A percentile compares a stretch with the other conserved stretches of the same genome.
Conservation (phyloP, 129 eudicot species). For the Flaveria robusta region DNA sequence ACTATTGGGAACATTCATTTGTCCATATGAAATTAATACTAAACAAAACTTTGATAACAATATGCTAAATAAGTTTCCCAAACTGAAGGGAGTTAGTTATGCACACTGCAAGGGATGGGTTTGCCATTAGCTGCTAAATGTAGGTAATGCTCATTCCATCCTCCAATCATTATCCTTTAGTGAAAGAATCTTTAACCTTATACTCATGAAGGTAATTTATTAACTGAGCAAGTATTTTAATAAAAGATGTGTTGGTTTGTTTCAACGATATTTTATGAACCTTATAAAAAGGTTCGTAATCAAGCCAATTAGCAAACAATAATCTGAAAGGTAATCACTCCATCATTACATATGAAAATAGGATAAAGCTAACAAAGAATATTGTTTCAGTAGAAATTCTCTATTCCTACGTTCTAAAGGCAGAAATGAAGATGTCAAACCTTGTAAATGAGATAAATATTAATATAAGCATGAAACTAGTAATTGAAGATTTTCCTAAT, state of each 20-base stretch:
- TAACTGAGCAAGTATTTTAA: slow-evolving; percentile 1
- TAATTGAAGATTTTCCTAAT: background rate
- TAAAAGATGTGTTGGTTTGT: background rate
- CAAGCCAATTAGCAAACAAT: background rate
- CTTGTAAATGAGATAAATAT: slow-evolving; percentile 10
- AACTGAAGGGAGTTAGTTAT: background rate
- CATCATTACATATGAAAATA: background rate
- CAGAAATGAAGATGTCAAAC: no score
- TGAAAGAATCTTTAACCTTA: background rate
- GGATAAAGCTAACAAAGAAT: background rate
- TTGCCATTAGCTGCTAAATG: background rate
- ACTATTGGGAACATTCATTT: background rate
- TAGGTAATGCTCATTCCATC: background rate
- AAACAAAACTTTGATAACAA: background rate
- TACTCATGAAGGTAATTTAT: background rate
- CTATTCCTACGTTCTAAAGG: background rate
- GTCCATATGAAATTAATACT: slow-evolving; percentile 1
- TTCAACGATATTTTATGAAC: slow-evolving; percentile 8
- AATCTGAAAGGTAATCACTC: background rate
- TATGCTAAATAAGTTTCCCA: slow-evolving; percentile 11
- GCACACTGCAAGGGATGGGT: background rate
- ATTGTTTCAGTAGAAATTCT: background rate
- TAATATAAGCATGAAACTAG: slow-evolving; percentile 13
- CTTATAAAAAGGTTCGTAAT: background rate
- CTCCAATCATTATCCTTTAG: background rate